Conservation (phyloP, 192 early-diverging fungal genomes). For the Kappamyces sp. region DNA sequence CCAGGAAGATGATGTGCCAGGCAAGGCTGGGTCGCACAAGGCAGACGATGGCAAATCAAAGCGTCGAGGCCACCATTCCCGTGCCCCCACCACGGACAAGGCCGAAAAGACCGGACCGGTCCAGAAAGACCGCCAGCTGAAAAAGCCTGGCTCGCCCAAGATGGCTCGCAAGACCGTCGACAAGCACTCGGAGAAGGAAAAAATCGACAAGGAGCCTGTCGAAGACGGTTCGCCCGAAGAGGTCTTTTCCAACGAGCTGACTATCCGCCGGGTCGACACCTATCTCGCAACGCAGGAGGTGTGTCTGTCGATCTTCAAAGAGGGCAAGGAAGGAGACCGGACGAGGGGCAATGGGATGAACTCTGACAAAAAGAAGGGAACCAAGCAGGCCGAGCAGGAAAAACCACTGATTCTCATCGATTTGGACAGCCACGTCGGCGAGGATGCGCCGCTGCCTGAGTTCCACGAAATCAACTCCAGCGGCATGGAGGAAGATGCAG, state of each 20-base stretch:
- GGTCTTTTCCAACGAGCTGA: conserved; percentile 34
- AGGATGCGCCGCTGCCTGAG: conserved; percentile 13
- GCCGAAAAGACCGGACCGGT: conserved; percentile 22
- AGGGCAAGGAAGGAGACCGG: conserved; percentile 33
- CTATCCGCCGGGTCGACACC: conserved; percentile 32
- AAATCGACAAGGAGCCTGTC: conserved; percentile 20
- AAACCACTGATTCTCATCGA: background rate
- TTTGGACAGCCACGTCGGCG: conserved; percentile 15
- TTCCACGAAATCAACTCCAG: conserved; percentile 33
- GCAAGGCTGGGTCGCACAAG: conserved; percentile 41
- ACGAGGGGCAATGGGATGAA: background rate
- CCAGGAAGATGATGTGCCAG: conserved; percentile 46
- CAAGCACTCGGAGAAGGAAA: conserved; percentile 13
- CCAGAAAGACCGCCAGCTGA: conserved; percentile 20
- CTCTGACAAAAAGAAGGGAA: no score
- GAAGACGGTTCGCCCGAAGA: conserved; percentile 30
- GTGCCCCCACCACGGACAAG: conserved; percentile 28
- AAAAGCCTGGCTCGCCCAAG: conserved; percentile 31
- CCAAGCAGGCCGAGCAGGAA: no score
- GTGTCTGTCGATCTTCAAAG: conserved; percentile 22
- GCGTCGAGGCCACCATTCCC: background rate
- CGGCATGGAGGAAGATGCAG: conserved; percentile 33
- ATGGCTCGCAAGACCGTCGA: conserved; percentile 24
- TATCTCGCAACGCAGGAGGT: conserved; percentile 31
- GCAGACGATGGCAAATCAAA: conserved; percentile 40